Base-by-base conservation (phyloP, 805 yeast species). In the Saccharomycopsis synnaedendra region DNA sequence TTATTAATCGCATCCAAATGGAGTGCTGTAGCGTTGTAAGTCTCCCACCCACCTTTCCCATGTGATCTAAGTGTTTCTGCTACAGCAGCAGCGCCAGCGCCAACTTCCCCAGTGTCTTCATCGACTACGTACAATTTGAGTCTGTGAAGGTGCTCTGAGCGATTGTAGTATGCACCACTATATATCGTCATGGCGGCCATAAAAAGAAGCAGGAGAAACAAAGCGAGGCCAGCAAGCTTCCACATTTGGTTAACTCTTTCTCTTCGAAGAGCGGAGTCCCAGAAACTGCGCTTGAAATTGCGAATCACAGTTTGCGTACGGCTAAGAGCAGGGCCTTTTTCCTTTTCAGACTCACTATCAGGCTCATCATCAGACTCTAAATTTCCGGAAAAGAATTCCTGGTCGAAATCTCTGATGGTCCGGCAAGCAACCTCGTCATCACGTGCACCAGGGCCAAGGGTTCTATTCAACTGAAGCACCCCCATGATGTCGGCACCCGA, bases 121-220 rank as follows among this genome's bases (percentile, higher is more conserved):
- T 64, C 54, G 9, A 67, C 61, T 28, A 64, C 61, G 31, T 66
- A 50, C 55, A 62, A 57, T 33, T 57, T 54, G 30, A 67, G 52
- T 29, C 59, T 55, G 30, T 55, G 48, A 39, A 51, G 47, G 39
- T 62, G 51, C 6, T 55, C 55, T 1, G 45, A 28, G 44, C 66
- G 57, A 41, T 59, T 48, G 47, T 65, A 65, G 3, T 60, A 50
- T 4, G 69, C 62, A 11, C 71, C 71, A 68, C 69, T 65, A 46
- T 64, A 66, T 1, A 65, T 56, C 5, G 61, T 55, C 19, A 65
- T 47, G 9, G 60, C 56, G 1, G 56, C 38, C 19, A 57, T 45
- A 28, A 61, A 53, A 8, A 61, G 55, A 11, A 57, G 27, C 1
- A 57, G 54, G 7, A 65, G 27, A n/a, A 41, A 36, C 28, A 50